Conservation (phyloP, 805 yeast genomes). For the Teunomyces cretensis region DNA sequence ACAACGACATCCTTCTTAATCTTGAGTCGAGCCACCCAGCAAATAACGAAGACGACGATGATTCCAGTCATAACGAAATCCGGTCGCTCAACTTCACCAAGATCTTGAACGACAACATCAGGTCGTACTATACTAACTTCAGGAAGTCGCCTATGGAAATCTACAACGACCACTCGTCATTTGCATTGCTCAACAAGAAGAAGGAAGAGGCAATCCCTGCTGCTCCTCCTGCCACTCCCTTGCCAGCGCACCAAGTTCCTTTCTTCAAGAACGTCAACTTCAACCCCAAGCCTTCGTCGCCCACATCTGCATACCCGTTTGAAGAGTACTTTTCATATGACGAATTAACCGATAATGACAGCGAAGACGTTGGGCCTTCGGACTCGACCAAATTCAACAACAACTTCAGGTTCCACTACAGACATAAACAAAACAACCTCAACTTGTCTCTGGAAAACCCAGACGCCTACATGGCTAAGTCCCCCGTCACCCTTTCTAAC, state of each 20-base stretch:
- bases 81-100: constrained; percentile 33
- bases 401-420: constrained; percentile 39
- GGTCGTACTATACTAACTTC: constrained; percentile 28
- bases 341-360: constrained; percentile 18
- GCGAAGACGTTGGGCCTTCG: neutral
- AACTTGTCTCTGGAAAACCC: constrained; percentile 23
- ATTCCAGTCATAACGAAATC: constrained; percentile 5
- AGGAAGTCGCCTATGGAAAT: constrained; percentile 31
- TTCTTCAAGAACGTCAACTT: constrained; percentile 40
- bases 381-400: constrained; percentile 8
- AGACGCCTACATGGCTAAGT: neutral
- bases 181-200: constrained; percentile 27
- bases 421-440: constrained; percentile 33
- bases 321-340: constrained; percentile 39
- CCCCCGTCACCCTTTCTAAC: constrained; percentile 4
- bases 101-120: constrained; percentile 39
- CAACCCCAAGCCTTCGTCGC: constrained; percentile 25
- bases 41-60: neutral
- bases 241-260: constrained; percentile 21
- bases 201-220: constrained; percentile 5
- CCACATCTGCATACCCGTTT: constrained; percentile 14
- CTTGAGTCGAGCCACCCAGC: neutral
- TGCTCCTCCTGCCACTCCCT: constrained; percentile 9
- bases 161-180: constrained; percentile 34
- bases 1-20: constrained; percentile 27